A percentile compares a stretch with the other conserved stretches of the same genome.
Conservation (phyloP, 2,329 filamentous ascomycete genomes). For the Stenocarpella maydis region DNA sequence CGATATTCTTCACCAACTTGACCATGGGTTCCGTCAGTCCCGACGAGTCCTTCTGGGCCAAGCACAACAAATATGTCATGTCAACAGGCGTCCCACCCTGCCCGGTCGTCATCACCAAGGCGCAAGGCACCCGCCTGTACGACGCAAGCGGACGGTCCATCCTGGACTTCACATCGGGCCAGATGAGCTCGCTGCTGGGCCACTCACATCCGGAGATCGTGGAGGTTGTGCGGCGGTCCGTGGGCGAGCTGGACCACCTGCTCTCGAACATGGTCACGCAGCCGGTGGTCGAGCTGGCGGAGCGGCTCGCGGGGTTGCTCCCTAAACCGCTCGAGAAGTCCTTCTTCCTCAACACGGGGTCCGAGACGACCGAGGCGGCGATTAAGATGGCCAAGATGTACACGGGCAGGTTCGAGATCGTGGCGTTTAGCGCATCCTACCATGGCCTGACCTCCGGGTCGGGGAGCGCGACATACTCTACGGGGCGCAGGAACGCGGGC, state of each 20-base stretch:
- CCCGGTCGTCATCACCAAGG: slow-evolving; percentile 52
- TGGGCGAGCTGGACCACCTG: slow-evolving; percentile 62
- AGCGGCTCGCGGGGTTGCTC: slow-evolving; percentile 55
- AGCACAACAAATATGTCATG: slow-evolving; percentile 51
- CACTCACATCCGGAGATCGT: slow-evolving; percentile 67
- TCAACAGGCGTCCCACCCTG: slow-evolving; percentile 51
- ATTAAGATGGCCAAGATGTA: slow-evolving; percentile 70
- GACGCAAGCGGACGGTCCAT: slow-evolving; percentile 52
- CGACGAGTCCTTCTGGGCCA: slow-evolving; percentile 44
- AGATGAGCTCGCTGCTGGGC: slow-evolving; percentile 66
- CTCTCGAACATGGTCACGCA: slow-evolving; percentile 64
- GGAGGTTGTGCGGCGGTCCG: slow-evolving; percentile 55
- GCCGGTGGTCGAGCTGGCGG: slow-evolving; percentile 62
- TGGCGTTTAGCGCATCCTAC: slow-evolving; percentile 65
- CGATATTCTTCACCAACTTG: too few species aligned
- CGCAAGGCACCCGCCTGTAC: slow-evolving; percentile 56
- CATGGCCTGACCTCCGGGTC: slow-evolving; percentile 67
- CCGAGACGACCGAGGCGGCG: slow-evolving; percentile 65
- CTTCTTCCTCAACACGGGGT: slow-evolving; percentile 65
- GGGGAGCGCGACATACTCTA: slow-evolving; percentile 60
- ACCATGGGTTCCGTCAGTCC: slow-evolving; percentile 33
- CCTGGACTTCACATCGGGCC: slow-evolving; percentile 67
- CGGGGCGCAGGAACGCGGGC: slow-evolving; percentile 56
- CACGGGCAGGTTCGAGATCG: slow-evolving; percentile 71
- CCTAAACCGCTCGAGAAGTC: slow-evolving; percentile 59